These are phyloP conservation scores for Stropharia rugosoannulata DNA, from an alignment of 768 basidiomycete species.

Conservation along the genomic window DNA sequence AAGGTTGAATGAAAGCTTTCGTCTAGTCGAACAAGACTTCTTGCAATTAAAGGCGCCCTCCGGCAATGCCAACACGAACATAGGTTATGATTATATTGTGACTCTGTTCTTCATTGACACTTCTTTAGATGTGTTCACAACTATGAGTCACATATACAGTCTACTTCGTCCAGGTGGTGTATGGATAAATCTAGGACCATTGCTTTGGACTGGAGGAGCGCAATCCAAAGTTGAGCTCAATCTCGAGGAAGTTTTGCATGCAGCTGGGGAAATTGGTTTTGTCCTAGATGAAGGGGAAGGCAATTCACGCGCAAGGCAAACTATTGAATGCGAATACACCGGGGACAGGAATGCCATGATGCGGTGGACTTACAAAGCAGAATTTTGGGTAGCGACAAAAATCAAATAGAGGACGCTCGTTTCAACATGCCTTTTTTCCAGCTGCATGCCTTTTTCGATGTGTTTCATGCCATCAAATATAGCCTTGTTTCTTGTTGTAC, in stretches of 20 bases:
- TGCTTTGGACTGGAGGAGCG: constrained; percentile 60
- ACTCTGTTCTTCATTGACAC: constrained; percentile 72
- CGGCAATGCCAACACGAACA: constrained; percentile 8
- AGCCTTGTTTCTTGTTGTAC: no score
- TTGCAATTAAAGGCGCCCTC: constrained; percentile 33
- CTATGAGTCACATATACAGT: constrained; percentile 54
- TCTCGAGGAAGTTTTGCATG: constrained; percentile 59
- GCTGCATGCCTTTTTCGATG: not conserved
- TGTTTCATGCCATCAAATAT: no score
- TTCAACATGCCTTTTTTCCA: not conserved
- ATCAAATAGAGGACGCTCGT: constrained; percentile 1
- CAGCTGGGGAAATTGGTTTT: constrained; percentile 58
- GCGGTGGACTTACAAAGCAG: constrained; percentile 65
- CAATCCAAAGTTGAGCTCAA: constrained; percentile 57
- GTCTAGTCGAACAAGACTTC: constrained; percentile 59
- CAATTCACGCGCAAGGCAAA: constrained; percentile 28
- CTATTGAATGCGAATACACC: constrained; percentile 67
- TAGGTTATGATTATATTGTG: constrained; percentile 58
- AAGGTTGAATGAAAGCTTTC: constrained; percentile 39
- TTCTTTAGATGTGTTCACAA: constrained; percentile 49
- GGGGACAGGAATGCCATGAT: constrained; percentile 64
- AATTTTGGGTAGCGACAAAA: constrained; percentile 59
- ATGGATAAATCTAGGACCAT: constrained; percentile 74
- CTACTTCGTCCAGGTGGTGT: constrained; percentile 60
- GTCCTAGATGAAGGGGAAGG: constrained; percentile 27